Conservation (phyloP, 2,329 filamentous ascomycete species). For the Calonectria henricotiae region DNA sequence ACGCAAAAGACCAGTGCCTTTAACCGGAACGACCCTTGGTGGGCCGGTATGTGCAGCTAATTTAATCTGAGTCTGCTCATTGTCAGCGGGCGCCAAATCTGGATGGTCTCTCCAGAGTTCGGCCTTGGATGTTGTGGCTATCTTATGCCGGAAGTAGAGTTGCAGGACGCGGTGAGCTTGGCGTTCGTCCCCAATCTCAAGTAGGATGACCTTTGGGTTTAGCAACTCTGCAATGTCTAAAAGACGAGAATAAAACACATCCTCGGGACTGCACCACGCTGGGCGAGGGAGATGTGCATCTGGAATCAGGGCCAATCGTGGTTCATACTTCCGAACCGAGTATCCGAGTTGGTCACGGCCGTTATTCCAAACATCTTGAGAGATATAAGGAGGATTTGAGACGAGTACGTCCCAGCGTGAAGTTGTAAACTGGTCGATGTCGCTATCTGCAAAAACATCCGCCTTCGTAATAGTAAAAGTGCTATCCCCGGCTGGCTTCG, state of each 20-base stretch:
- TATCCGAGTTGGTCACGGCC: conserved; percentile 69
- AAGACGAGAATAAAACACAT: conserved; percentile 79
- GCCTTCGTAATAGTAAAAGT: conserved; percentile 64
- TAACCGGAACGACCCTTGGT: conserved; percentile 56
- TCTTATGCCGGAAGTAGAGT: conserved; percentile 60
- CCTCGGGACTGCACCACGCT: conserved; percentile 58
- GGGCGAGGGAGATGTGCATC: conserved; percentile 52
- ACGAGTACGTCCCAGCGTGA: conserved; percentile 77
- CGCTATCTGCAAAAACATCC: conserved; percentile 66
- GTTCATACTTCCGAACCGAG: conserved; percentile 88
- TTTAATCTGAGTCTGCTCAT: conserved; percentile 51
- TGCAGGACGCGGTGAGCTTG: conserved; percentile 78
- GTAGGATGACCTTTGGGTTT: conserved; percentile 71
- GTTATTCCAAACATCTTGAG: conserved; percentile 64
- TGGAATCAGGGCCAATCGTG: conserved; percentile 83
- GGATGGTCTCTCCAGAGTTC: conserved; percentile 84
- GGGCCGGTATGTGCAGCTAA: conserved; percentile 37
- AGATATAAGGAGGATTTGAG: conserved; percentile 95
- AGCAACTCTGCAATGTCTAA: conserved; percentile 69
- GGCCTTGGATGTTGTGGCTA: conserved; percentile 58
- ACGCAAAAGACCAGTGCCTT: conserved; percentile 67
- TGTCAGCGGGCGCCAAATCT: conserved; percentile 57
- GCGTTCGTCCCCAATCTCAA: conserved; percentile 80
- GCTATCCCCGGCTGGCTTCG: conserved; percentile 40
- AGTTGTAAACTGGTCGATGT: conserved; percentile 52